Base-by-base conservation (phyloP, 768 basidiomycete species). In the Rhizopogon vulgaris region DNA sequence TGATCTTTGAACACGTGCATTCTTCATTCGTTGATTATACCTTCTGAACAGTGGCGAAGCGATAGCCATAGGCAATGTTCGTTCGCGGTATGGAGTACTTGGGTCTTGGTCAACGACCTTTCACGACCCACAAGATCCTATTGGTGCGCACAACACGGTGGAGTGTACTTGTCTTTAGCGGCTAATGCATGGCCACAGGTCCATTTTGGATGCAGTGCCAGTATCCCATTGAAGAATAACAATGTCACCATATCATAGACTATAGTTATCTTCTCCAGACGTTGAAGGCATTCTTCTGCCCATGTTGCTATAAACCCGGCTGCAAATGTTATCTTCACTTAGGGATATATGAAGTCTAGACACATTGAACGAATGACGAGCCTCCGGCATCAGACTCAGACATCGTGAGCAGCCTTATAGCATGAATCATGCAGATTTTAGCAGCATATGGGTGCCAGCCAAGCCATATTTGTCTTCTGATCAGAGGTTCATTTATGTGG, bases 51-150 rank as follows among this genome's bases (percentile, higher is more conserved):
- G 84, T 57, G 82, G 77, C n/a, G 75, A 80, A 36, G 84, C 76
- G 32, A 66, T 87, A 18, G 82, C 84, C 51, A 53, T 87, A 12
- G 85, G 87, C 14, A 78, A 74, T 1, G 57, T 84, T 15, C 75
- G 80, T 14, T 85, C 85, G 3, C 66, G 67, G 7, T 82, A 69
- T 62, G 85, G 86, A 15, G 73, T 82, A 1, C 60, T 87, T 6
- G 86, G 77, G 6, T 39, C 68, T 8, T 78, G 78, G 77, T 78
- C 78, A 6, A 79, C 78, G 1, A 59, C 72, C 6, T 67, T 70
- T 24, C 77, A 78, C 46, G 74, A 79, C n/a, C 42, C 48, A 3
- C 65, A 71, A 30, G 77, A 79, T 57, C 77, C 77, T 0, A 69
- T 79, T 38, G 78, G 77, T 78, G 9, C 25, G 62, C 34, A 27